Conservation (phyloP, 768 basidiomycete species). For the Termitomyces sp. region DNA sequence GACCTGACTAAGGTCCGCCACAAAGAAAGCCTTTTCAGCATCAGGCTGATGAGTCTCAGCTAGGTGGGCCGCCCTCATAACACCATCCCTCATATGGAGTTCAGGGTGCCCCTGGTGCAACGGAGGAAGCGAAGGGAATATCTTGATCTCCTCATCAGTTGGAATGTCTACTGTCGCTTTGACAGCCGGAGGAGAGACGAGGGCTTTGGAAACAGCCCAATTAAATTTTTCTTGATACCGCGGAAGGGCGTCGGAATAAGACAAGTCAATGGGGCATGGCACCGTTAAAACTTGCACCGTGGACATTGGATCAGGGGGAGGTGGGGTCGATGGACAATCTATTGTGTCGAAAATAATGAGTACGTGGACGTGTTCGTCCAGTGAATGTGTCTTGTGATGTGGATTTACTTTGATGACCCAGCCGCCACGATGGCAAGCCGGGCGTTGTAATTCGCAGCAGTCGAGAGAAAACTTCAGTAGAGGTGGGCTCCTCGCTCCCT, state of each 20-base stretch:
- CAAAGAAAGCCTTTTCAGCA: constrained; percentile 94
- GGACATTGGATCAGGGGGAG: constrained; percentile 43
- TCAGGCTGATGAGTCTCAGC: constrained; percentile 53
- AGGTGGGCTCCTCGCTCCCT: constrained; percentile 64
- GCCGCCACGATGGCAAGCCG: constrained; percentile 61
- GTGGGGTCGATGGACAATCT: constrained; percentile 18
- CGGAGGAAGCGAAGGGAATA: constrained; percentile 63
- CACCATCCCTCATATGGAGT: constrained; percentile 70
- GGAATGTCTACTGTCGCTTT: constrained; percentile 24
- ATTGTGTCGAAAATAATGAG: constrained; percentile 22
- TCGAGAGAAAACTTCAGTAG: constrained; percentile 47
- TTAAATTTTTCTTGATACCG: constrained; percentile 28
- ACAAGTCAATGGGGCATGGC: constrained; percentile 29
- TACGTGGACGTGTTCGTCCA: constrained; percentile 11
- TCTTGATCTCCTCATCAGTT: constrained; percentile 27
- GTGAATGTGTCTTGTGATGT: constrained; percentile 1
- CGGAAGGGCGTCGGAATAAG: constrained; percentile 17
- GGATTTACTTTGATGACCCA: constrained; percentile 9
- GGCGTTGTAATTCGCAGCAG: constrained; percentile 62
- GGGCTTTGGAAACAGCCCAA: constrained; percentile 49
- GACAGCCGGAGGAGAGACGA: constrained; percentile 45
- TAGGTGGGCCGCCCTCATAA: constrained; percentile 57
- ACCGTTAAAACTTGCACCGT: constrained; percentile 46
- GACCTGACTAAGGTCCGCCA: constrained; percentile 87
- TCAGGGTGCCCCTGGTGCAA: constrained; percentile 66